Evolutionary conservation across 164 flowering plant species (phyloP).

Genomic region (Vitis rotundifolia): DNA sequence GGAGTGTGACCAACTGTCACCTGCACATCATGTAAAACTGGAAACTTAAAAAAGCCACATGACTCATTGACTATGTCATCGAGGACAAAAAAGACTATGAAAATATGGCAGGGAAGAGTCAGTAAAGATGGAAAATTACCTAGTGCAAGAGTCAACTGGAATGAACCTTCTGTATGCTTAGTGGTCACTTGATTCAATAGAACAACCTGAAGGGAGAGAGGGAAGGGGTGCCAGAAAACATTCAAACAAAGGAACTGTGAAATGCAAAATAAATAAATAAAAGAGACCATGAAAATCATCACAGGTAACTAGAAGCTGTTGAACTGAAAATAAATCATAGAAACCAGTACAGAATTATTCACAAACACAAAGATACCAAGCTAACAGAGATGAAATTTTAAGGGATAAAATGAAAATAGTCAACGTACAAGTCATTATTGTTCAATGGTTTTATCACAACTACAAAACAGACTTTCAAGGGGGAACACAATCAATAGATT

Average conservation of each 20-base stretch:
- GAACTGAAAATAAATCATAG: background rate
- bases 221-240: background rate
- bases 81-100: background rate
- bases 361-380: background rate
- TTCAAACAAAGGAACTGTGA: background rate
- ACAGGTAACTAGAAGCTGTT: too few relatives aligned
- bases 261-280: background rate
- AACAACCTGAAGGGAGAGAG: conserved; percentile 56
- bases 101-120: background rate
- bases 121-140: conserved; percentile 45
- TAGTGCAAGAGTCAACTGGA: conserved; percentile 83
- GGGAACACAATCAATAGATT: too few relatives aligned
- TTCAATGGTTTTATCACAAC: too few relatives aligned
- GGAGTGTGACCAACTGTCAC: conserved; percentile 94
- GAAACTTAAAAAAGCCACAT: background rate
- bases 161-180: conserved; percentile 75
- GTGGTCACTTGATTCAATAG: conserved; percentile 84
- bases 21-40: conserved; percentile 28
- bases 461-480: too few relatives aligned
- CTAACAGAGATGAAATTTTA: too few relatives aligned
- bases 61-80: background rate
- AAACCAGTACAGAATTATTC: background rate
- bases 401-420: too few relatives aligned
- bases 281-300: background rate
- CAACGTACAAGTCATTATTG: too few relatives aligned